Base-by-base conservation (phyloP, 1,284 basidiomycete genomes). In the Ceratobasidium sp. region DNA sequence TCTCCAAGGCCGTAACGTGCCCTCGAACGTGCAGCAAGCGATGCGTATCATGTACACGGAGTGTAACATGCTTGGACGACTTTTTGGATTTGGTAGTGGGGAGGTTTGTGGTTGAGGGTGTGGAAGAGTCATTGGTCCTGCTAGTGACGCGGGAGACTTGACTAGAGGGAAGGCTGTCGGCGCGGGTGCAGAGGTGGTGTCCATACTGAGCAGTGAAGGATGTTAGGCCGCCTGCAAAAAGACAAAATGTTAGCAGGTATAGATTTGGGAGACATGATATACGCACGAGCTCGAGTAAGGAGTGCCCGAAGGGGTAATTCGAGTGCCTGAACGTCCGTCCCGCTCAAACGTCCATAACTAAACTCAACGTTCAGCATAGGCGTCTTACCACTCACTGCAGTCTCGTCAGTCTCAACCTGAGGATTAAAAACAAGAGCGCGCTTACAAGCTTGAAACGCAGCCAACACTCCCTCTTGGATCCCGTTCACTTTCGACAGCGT, bases 281-380 rank as follows among this genome's bases (percentile, higher is more conserved):
- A 72, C 73, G 21, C 50, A 74, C 73, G 73, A 30, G 73, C 57
- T 30, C 70, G 52, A 32, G 69, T 72, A 23, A 72, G 58, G 23
- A 74, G 35, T 26, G 50, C 59, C 30, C 52, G 59, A 41, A 74
- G 26, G 11, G 73, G 69, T 16, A 72, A 28, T 70, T 74, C 73
- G 23, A 74, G 47, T 21, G n/a, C 46, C 76, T 83, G 84, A 35
- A 88, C 79, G 73, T 89, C 88, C 8, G 82, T 80, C 1, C 86
- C 86, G 52, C 86, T 87, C 76, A 88, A 84, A 8, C 85, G 81
- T 3, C 88, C 87, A 74, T 84, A 82, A 41, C 84, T 87, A 63
- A 87, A 82, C 76, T 89, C 88, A 6, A 85, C 79, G 71, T 86
- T 84, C 1, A 87, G 82, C 75, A 88, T 82, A 21, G 81, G 81